Evolutionary conservation across 768 basidiomycete genomes (phyloP), one percentile per base, ranked within the genome.

Genomic region (Xanthoconium purpureum): DNA sequence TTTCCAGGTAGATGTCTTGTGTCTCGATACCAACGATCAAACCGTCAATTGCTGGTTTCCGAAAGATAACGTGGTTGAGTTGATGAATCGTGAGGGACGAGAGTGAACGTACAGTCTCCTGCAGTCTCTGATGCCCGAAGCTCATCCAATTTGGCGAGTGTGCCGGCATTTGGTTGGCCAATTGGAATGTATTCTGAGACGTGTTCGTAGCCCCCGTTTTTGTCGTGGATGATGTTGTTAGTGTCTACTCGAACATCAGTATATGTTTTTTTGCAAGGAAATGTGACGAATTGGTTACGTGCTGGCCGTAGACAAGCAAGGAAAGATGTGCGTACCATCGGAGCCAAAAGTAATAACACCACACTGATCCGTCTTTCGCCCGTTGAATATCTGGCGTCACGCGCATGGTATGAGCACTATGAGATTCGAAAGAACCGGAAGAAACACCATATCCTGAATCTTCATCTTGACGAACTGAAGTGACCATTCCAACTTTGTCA

Each of bases 311-410:
- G 9, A 20, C 14, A 24, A n/a, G n/a, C 24, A 29, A 2, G 43
- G 12, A 28, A 33, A 50, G 17, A 17, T 35, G 12, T 12, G 47
- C 63, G 49, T 30, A 83, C 93, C 83, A 70, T 91, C 85, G 3
- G 88, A 84, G n/a, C 92, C 95, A 65, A 93, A 94, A 3, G 87
- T 73, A 46, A 97, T 80, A 30, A 98, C 83, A n/a, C 93, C 91
- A 67, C 93, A 92, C 66, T 92, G 86, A 66, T 96, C 95, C 11
- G 95, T 98, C 76, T 96, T 97, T 40, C 95, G 80, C 14, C 88
- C 90, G 61, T 89, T 84, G 67, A 86, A 94, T 61, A 98, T 94
- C 95, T 98, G 54, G 28, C 32, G 12, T 24, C 12, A 5, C 24
- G 29, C 8, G 13, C 33, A 18, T 18, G 1, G 30, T 13, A 18